Evolutionary conservation across 768 basidiomycete genomes (phyloP).

Genomic region (Boletus subcaerulescens): DNA sequence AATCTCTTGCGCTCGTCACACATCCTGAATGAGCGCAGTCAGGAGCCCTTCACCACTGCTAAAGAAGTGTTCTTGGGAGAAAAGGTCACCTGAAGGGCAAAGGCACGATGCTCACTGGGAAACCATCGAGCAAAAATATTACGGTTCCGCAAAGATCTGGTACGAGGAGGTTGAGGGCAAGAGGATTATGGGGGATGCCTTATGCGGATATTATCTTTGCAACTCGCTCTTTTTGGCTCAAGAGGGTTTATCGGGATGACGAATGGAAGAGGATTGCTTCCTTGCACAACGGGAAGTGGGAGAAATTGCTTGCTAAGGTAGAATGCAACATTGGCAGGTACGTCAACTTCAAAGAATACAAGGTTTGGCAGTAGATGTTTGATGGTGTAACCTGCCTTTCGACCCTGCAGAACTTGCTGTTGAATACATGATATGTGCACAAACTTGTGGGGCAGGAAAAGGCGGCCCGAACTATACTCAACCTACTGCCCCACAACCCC

Average conservation of each 20-base stretch:
- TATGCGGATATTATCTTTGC: constrained; percentile 32
- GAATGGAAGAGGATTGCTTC: constrained; percentile 28
- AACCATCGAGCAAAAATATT: constrained; percentile 11
- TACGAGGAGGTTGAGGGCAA: constrained; percentile 25
- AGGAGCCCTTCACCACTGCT: constrained; percentile 37
- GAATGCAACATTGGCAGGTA: constrained; percentile 20
- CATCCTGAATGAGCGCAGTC: constrained; percentile 34
- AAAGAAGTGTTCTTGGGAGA: constrained; percentile 31
- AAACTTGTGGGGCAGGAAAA: too few species aligned
- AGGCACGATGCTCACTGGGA: constrained; percentile 29
- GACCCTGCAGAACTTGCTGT: too few species aligned
- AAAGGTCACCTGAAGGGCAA: constrained; percentile 33
- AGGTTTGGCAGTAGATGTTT: too few species aligned
- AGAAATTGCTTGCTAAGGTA: constrained; percentile 20
- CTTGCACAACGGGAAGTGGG: constrained; percentile 28
- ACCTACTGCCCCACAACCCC: too few species aligned
- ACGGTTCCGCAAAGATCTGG: constrained; percentile 11
- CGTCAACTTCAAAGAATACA: too few species aligned
- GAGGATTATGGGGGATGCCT: constrained; percentile 29
- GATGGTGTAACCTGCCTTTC: too few species aligned
- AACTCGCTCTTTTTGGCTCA: constrained; percentile 11
- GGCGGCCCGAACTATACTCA: too few species aligned
- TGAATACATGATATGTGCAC: too few species aligned
- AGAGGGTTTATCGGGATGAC: constrained; percentile 16
- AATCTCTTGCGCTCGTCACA: constrained; percentile 21